Base-by-base conservation (phyloP, 768 basidiomycete species). In the Boletus reticulatus region DNA sequence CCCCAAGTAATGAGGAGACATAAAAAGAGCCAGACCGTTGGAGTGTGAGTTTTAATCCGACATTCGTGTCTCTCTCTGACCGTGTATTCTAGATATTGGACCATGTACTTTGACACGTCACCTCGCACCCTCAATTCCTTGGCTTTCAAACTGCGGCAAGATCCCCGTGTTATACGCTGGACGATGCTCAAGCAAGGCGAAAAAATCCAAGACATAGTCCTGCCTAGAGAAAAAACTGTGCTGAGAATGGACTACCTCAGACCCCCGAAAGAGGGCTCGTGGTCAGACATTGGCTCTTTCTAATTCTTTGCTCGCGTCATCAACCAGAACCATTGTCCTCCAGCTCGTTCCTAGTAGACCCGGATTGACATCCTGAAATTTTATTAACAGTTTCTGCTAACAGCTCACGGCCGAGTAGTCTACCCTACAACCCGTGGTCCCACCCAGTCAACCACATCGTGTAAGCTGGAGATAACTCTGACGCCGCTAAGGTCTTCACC, bases 61-160 rank as follows among this genome's bases (percentile, higher is more conserved):
- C 39, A 7, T 27, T 17, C 31, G 8, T 50, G 16, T 41, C 22
- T 32, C 0, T 46, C 24, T n/a, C 57, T 60, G 24, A 69, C 54
- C 19, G 14, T 16, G 50, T 22, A 20, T 48, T 4, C 45, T 62
- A 95, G 93, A 63, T 94, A 94, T 69, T 95, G 92, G 92, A 86
- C 88, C 5, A 82, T 96, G 77, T 83, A 92, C 67, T 96, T 94
- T 69, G 94, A 96, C 76, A 83, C 90, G 4, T 88, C 88, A 10
- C 93, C 93, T 12, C 76, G 76, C 38, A 85, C 83, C 0, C 76
- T 95, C 47, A 75, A 76, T 7, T 75, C 80, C 1, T 76, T 96
- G n/a, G 84, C 84, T 61, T 72, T 75, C 10, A 76, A 88, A 53
- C 80, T 95, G 70, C 83, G 87, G 9, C 78, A 78, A 50, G 94